Evolutionary conservation across 176 grass and related monocot genomes (phyloP).

Genomic region (Phoenix roebelenii): DNA sequence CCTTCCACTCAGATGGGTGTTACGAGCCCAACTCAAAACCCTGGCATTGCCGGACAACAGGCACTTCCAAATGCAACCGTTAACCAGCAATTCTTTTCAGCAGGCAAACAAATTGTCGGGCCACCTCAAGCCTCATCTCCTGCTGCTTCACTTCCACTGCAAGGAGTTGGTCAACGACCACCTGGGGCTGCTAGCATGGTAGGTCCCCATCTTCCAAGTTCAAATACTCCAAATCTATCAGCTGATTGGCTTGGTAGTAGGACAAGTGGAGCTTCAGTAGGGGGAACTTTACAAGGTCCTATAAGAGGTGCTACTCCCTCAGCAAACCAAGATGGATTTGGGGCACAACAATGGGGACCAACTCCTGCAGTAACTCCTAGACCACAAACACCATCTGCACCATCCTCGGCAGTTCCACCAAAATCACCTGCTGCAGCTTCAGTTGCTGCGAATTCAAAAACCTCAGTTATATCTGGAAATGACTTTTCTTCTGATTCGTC

Average conservation of each 20-base stretch:
- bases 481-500: conserved; percentile 45
- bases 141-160: conserved; percentile 32
- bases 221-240: conserved; percentile 40
- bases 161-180: conserved; percentile 36
- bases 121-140: conserved; percentile 35
- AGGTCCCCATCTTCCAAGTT: conserved; percentile 33
- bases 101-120: conserved; percentile 26
- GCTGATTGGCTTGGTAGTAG: conserved; percentile 83
- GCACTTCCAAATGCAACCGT: conserved; percentile 6
- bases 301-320: conserved; percentile 34
- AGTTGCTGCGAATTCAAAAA: conserved; percentile 46
- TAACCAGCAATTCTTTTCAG: conserved; percentile 27
- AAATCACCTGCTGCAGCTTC: conserved; percentile 22
- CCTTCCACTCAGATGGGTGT: conserved; percentile 20
- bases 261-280: conserved; percentile 38
- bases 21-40: conserved; percentile 25
- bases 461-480: conserved; percentile 53
- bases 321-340: conserved; percentile 33
- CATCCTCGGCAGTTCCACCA: conserved; percentile 9
- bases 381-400: conserved; percentile 22
- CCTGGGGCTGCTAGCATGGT: conserved; percentile 22
- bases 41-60: conserved; percentile 29
- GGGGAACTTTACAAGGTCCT: conserved; percentile 39
- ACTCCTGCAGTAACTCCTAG: conserved; percentile 21
- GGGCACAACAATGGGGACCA: conserved; percentile 27